phyloP scores from a whole-genome alignment of 495 filamentous ascomycete genomes.

The Viridothelium virens region DNA sequence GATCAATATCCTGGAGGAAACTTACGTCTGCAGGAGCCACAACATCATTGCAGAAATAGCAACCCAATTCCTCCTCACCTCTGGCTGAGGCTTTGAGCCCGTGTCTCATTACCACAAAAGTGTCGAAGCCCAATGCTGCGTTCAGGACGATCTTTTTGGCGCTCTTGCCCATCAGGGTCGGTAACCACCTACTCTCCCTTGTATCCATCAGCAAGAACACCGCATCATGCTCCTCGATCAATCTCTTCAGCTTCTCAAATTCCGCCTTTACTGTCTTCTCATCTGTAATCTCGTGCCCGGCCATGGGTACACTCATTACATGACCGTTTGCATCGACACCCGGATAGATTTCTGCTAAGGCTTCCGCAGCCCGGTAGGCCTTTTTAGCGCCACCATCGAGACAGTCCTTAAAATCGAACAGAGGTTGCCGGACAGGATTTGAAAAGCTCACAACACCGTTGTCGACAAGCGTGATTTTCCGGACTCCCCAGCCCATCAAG shows the following conservation, averaged over 20 bases:
- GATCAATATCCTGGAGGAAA: constrained; percentile 16
- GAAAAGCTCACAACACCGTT: constrained; percentile 92
- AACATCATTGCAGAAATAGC: constrained; percentile 98
- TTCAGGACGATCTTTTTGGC: constrained; percentile 92
- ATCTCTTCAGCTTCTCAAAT: constrained; percentile 61
- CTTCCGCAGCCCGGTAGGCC: constrained; percentile 70
- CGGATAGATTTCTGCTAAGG: constrained; percentile 79
- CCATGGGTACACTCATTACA: constrained; percentile 84
- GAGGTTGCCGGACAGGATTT: constrained; percentile 92
- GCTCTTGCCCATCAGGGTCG: constrained; percentile 95
- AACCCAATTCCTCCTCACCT: constrained; percentile 63
- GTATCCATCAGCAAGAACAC: constrained; percentile 97
- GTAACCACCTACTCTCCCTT: constrained; percentile 87
- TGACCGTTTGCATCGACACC: constrained; percentile 75
- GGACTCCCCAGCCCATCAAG: constrained; percentile 93
- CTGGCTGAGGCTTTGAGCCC: constrained; percentile 43
- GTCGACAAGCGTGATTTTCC: constrained; percentile 92
- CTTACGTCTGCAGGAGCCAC: constrained; percentile 90
- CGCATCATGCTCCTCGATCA: constrained; percentile 83
- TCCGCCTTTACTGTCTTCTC: constrained; percentile 54
- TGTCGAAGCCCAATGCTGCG: constrained; percentile 91
- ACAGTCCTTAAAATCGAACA: constrained; percentile 87
- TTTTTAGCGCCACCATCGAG: constrained; percentile 78
- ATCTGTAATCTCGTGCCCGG: constrained; percentile 77
- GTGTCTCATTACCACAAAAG: constrained; percentile 94